Percentiles rank a stretch among this genome's conserved stretches.
These are phyloP conservation scores for Xerocomus potaroensis DNA, from an alignment of 768 basidiomycete genomes.

Conservation along the genomic window DNA sequence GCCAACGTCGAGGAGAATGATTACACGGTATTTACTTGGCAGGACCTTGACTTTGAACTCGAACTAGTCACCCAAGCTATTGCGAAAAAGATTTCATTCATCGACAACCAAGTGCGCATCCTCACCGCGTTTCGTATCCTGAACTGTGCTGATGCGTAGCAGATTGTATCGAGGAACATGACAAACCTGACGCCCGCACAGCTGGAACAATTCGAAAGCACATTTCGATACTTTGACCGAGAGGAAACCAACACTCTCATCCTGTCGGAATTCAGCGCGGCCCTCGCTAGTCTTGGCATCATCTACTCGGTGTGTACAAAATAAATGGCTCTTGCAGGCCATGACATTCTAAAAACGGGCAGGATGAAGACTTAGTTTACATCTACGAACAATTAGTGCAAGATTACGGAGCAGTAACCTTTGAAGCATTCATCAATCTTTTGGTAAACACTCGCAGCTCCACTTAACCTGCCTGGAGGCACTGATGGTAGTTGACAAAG, in stretches of 20 bases:
- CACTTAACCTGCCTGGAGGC: neutral
- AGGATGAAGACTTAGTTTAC: conserved; percentile 85
- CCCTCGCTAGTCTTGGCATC: conserved; percentile 90
- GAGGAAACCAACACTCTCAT: conserved; percentile 88
- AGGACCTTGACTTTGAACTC: conserved; percentile 88
- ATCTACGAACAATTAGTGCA: conserved; percentile 76
- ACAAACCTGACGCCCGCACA: conserved; percentile 94
- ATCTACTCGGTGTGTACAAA: conserved; percentile 74
- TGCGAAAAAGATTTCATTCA: conserved; percentile 88
- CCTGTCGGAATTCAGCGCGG: conserved; percentile 85
- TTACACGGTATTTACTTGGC: conserved; percentile 83
- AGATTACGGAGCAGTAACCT: conserved; percentile 86
- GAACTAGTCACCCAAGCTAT: conserved; percentile 77
- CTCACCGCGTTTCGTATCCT: neutral
- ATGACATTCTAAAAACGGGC: conserved; percentile 2
- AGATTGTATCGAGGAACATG: conserved; percentile 94
- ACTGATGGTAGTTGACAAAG: conserved; percentile 36
- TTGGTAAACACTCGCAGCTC: conserved; percentile 48
- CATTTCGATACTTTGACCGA: conserved; percentile 96
- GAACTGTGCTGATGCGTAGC: conserved; percentile 9
- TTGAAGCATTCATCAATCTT: conserved; percentile 92
- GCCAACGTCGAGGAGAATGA: conserved; percentile 98
- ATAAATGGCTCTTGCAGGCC: neutral
- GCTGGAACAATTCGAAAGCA: conserved; percentile 93
- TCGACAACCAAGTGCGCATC: conserved; percentile 83